Evolutionary conservation across 768 basidiomycete genomes (phyloP), one percentile per base, ranked within the genome.

Genomic region (Roridomyces roridus): DNA sequence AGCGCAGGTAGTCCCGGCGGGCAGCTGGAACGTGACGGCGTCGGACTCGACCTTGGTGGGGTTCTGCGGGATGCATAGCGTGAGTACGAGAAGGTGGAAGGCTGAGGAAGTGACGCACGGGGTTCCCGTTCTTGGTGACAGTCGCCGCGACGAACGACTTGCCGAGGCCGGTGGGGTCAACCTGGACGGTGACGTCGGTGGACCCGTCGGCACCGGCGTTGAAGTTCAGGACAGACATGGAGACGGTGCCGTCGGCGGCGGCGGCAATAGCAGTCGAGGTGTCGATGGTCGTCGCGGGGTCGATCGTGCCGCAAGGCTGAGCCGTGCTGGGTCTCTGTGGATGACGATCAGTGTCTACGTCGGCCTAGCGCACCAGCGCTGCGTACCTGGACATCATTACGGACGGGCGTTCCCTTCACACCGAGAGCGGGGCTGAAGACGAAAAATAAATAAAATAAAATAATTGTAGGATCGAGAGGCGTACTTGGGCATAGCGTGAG

Each of bases 1-100:
- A 12, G 78, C 73, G 67, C 85, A 86, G 49, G 67, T 77, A 5
- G 79, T 82, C 20, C 76, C 77, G 20, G 78, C 68, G 3, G 85
- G 83, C 25, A 86, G 72, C 51, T 73, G 58, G 41, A 77, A 82
- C 0, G 68, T 68, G 46, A 85, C 65, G 53, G 70, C 65, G 54
- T 81, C 71, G 25, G 79, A 74, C 29, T 75, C 74, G 17, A 68
- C 64, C 17, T 28, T 55, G 5, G 54, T 67, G 12, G 83, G 83
- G 15, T 66, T 67, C 82, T 83, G 36, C 37, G 3, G 36, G 35
- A 21, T n/a, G n/a, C n/a, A n/a, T n/a, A n/a, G 26, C 8, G 9
- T 17, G 35, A 2, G 57, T 58, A 65, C 57, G 21, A 20, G 6
- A n/a, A 23, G 14, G 5, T 11, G 9, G 21, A 9, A 9, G 2